phyloP scores from a whole-genome alignment of 1,284 basidiomycete genomes.

The Chalciporus sp. region DNA sequence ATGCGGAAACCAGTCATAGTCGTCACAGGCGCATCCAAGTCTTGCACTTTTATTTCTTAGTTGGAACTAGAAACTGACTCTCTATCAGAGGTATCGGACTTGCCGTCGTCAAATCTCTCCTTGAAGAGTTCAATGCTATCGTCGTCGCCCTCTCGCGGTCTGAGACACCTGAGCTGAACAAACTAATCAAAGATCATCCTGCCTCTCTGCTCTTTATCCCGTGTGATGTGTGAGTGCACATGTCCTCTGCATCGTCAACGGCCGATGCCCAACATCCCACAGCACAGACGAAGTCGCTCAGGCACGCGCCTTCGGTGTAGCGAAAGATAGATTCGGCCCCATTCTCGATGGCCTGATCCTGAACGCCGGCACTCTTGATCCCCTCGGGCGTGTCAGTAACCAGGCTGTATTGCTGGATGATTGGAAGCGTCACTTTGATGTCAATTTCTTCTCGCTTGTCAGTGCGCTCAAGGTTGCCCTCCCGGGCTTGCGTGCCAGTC shows the following conservation, averaged over 20 bases:
- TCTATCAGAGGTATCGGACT: slow-evolving; percentile 78
- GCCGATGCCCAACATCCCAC: slow-evolving; percentile 14
- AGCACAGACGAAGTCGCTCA: slow-evolving; percentile 64
- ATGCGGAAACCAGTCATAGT: slow-evolving; percentile 55
- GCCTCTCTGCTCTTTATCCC: slow-evolving; percentile 55
- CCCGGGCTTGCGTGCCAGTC: slow-evolving; percentile 66
- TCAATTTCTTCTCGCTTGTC: slow-evolving; percentile 85
- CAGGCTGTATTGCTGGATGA: slow-evolving; percentile 39
- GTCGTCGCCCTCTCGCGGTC: slow-evolving; percentile 81
- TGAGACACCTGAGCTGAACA: slow-evolving; percentile 59
- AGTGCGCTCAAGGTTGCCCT: slow-evolving; percentile 65
- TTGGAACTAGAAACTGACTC: slow-evolving; percentile 9
- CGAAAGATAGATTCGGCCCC: slow-evolving; percentile 52
- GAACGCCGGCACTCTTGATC: slow-evolving; percentile 74
- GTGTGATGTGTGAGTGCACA: slow-evolving; percentile 70
- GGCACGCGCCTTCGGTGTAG: slow-evolving; percentile 49
- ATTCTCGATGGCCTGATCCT: slow-evolving; percentile 74
- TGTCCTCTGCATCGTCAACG: neutral
- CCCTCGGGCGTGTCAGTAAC: slow-evolving; percentile 46
- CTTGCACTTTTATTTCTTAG: slow-evolving; percentile 2
- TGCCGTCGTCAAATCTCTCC: slow-evolving; percentile 64
- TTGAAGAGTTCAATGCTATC: slow-evolving; percentile 58
- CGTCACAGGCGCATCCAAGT: slow-evolving; percentile 81
- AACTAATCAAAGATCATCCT: slow-evolving; percentile 48
- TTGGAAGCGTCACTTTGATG: slow-evolving; percentile 74